Conservation (phyloP, 139 green algal species). For the Gonium pectorale region DNA sequence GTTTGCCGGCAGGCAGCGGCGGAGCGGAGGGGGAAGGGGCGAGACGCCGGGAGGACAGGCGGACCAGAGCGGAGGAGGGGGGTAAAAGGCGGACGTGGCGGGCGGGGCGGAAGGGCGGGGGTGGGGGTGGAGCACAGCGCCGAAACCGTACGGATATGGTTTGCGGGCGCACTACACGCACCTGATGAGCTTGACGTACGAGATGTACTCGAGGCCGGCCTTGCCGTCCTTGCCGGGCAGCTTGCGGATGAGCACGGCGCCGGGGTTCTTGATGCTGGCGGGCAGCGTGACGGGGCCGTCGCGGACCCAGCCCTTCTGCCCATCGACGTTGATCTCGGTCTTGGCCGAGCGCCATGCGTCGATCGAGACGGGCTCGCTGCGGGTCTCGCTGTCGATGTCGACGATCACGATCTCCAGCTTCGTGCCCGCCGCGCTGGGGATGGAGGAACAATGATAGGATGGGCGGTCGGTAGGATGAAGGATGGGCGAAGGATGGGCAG, state of each 20-base stretch:
- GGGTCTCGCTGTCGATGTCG: neutral
- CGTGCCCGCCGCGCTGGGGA: neutral
- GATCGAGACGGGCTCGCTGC: neutral
- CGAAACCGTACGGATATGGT: too few relatives aligned
- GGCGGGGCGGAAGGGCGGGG: too few relatives aligned
- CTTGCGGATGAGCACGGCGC: conserved; percentile 30
- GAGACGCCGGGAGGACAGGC: too few relatives aligned
- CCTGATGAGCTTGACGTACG: conserved; percentile 20
- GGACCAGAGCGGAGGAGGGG: too few relatives aligned
- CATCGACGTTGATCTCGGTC: neutral
- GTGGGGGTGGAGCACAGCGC: too few relatives aligned
- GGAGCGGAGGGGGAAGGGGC: too few relatives aligned
- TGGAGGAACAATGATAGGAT: neutral
- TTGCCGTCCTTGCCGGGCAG: neutral
- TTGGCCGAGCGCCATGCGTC: neutral
- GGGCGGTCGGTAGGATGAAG: too few relatives aligned
- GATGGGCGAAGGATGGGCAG: too few relatives aligned
- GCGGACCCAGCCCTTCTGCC: conserved; percentile 6
- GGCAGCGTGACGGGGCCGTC: conserved; percentile 20
- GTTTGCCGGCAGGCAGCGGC: too few relatives aligned
- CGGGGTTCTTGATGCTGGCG: neutral
- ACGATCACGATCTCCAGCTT: neutral
- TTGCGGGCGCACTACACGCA: neutral
- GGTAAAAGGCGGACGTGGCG: too few relatives aligned
- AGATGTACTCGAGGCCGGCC: conserved; percentile 29